Base-by-base conservation (phyloP, 345 rosid species). In the Erodium maritimum region DNA sequence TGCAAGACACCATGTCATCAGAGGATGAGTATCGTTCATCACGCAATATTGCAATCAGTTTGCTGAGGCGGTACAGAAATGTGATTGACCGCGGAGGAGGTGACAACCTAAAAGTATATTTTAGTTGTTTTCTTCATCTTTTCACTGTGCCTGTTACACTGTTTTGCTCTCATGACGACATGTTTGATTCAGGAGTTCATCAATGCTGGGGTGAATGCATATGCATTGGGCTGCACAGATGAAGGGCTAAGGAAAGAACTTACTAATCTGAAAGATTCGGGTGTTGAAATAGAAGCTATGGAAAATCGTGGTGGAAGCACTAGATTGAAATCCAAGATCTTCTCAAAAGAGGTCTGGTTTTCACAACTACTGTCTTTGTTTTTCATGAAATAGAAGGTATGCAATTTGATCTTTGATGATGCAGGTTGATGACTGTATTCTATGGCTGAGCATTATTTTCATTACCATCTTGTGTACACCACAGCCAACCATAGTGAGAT, bases 381-480 rank as follows among this genome's bases (percentile, higher is more conserved):
- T 25, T 3, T 25, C 33, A 2, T 3, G 7, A 7, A 7, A 25
- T 7, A 2, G 33, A 25, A 25, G 33, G 3, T 25, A 25, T 25
- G 33, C 3, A 25, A 25, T 7, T 25, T 25, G 33, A 19, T 21
- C 19, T 56, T 58, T 71, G 18, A 46, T 23, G 5, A 29, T 54
- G 61, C 80, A 91, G 97, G 73, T 88, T 45, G 79, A 91, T 59
- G 95, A 91, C 64, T 91, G 97, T 59, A 88, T 86, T 73, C 64
- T 88, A 70, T 91, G 96, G 97, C 60, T 84, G 73, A 79, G 97
- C 79, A 88, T 88, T 60, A 72, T 84, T 54, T 91, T 88, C 77
- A 91, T 91, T 62, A 91, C 91, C 25, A 91, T 91, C 63, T 72
- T 91, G 80, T 91, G 97, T 63, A 91, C 97, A 0, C 97, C 97